Evolutionary conservation across 2,329 filamentous ascomycete species (phyloP), one percentile per base, ranked within the genome.

Genomic region (Aspergillus thermomutatus): DNA sequence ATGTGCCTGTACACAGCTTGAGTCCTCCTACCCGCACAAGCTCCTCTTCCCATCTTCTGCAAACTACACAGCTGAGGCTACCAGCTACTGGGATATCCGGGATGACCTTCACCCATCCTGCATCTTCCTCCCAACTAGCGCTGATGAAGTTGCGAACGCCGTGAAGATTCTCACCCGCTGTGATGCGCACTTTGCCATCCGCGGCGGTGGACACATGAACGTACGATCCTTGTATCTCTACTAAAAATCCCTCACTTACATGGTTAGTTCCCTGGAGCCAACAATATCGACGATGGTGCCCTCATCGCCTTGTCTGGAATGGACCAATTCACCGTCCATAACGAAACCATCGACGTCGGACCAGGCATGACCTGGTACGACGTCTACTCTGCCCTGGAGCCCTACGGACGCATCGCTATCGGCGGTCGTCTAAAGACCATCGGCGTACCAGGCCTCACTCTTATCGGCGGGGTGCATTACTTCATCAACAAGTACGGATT

Each of bases 201-300:
- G 83, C 61, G 79, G 79, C 0, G 83, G 82, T 23, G 83, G 83
- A 0, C 82, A 85, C 64, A 70, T 70, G 68, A 67, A 66, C 45
- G 64, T 61, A 51, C 54, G 62, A 55, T 14, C 26, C 19, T 11
- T n/a, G n/a, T 41, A 6, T 1, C n/a, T 8, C 3, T 21, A 9
- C 19, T 6, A 8, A 14, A 11, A 34, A 10, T 6, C 1, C 1
- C 4, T 41, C 9, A 7, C 49, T 55, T 19, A 52, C 37, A 40
- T 25, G 5, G 14, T 8, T 34, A 68, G 65, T 64, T 63, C 21
- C 65, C 65, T 1, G 68, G 67, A 26, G 60, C 69, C 1, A 67
- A 69, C 53, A 73, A 70, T 47, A 71, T 72, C 28, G 57, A 69
- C 7, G 63, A 59, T 21, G 72, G 72, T 2, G 68, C 73, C 25